Base-by-base conservation (phyloP, 78 protist species). In the Monosiga brevicollis region DNA sequence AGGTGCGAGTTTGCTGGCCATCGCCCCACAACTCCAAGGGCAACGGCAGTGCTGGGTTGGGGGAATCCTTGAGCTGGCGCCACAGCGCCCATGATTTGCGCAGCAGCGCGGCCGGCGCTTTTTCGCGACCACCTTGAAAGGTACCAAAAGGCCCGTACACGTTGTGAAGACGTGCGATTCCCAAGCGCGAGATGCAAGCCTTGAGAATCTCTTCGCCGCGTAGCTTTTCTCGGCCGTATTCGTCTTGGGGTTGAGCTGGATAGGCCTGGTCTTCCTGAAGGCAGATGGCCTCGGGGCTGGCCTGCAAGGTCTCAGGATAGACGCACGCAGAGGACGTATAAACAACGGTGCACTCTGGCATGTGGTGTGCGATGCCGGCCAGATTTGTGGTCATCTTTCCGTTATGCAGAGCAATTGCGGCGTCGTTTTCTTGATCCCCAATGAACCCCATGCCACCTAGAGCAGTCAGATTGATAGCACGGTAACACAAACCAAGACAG, bases 11-110 rank as follows among this genome's bases (percentile, higher is more conserved):
- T 87, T 93, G 95, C 81, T 76, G 25, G 42, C 95, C 96, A 55
- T 92, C 91, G 37, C 96, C 96, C 96, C 96, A 93, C 91, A 93
- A 88, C 80, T 93, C 96, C n/a, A n/a, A n/a, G n/a, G n/a, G n/a
- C n/a, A n/a, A n/a, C n/a, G n/a, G n/a, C n/a, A n/a, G n/a, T n/a
- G n/a, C n/a, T n/a, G n/a, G n/a, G n/a, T n/a, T n/a, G n/a, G n/a
- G n/a, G n/a, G n/a, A n/a, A n/a, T n/a, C n/a, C n/a, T n/a, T n/a
- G 72, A 92, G 80, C 43, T 78, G 26, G 40, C 1, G 22, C 54
- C 37, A 9, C 35, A 22, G 25, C 26, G 80, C 41, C n/a, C 88
- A 29, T 6, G 84, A 91, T 81, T 93, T 93, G 81, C 96, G 89
- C 84, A 87, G 81, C 80, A 93, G 92, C 40, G 96, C 96, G 36